Evolutionary conservation across 169 alveolate species (phyloP).

Genomic region (Babesia caballi): DNA sequence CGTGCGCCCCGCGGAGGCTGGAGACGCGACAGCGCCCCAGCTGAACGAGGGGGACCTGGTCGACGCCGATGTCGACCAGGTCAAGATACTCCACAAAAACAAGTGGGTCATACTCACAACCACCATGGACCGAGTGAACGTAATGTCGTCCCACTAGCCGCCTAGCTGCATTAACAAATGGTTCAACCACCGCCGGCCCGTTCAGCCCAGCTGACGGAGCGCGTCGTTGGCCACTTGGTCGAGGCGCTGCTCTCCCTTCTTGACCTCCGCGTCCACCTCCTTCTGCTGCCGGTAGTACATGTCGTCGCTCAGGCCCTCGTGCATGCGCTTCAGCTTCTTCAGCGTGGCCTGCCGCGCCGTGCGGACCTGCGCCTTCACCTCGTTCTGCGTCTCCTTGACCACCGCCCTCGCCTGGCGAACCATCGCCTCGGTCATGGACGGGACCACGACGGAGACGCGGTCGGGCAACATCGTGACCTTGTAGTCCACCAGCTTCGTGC

Average conservation of each 20-base stretch:
- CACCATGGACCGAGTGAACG: constrained; percentile 15
- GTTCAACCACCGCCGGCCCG: too few species aligned
- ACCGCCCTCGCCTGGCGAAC: constrained; percentile 5
- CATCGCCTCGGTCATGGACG: constrained; percentile 26
- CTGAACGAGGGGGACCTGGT: constrained; percentile 12
- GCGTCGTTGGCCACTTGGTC: constrained; percentile 15
- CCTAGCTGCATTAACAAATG: too few species aligned
- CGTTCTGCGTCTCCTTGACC: constrained; percentile 6
- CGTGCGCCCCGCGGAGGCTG: constrained; percentile 15
- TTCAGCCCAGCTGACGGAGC: constrained; percentile 1
- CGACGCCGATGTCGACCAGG: constrained; percentile 27
- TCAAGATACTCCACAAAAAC: constrained; percentile 38
- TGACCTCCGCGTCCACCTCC: constrained; percentile 7
- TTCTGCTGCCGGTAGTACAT: constrained; percentile 51
- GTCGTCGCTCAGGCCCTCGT: constrained; percentile 58
- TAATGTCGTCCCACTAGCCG: constrained; percentile 17
- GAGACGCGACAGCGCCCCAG: not conserved
- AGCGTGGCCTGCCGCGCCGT: constrained; percentile 28
- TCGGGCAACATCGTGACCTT: constrained; percentile 33
- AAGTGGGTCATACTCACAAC: constrained; percentile 55
- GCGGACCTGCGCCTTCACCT: constrained; percentile 15
- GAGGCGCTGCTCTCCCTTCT: not conserved
- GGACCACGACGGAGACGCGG: constrained; percentile 23
- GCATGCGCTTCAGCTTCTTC: constrained; percentile 43
- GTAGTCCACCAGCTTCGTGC: constrained; percentile 40